Base-by-base conservation (phyloP, 2,329 filamentous ascomycete species). In the Endocalyx cinctus region DNA sequence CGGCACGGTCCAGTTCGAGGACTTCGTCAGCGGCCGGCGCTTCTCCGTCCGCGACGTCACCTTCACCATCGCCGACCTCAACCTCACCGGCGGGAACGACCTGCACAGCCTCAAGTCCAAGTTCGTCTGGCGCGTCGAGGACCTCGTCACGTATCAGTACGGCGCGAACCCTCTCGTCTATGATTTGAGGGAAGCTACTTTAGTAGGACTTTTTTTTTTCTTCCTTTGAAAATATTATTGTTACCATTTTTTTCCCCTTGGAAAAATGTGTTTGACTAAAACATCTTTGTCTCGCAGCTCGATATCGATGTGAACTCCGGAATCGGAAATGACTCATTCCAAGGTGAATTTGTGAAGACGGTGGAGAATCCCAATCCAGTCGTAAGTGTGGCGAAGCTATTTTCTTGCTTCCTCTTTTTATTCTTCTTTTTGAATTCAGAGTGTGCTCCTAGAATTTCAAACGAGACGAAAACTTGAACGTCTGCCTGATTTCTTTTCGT, bases 21-120 rank as follows among this genome's bases (percentile, higher is more conserved):
- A 45, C 29, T 45, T 37, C 27, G 14, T 32, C 3, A 18, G 17
- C 16, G 20, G 23, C 10, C 34, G 33, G 10, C 42, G 39, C 27
- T 47, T 45, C 26, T 35, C 42, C 16, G 31, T 47, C 39, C 13
- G 33, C 13, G 37, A 45, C 17, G 42, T 45, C 20, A 45, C 44
- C 4, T 45, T 37, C 37, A 30, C 23, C 18, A 27, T 30, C 7
- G 32, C 27, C 4, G 14, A 35, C 18, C 35, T 47, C 31, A 37
- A 38, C 25, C 17, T 47, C 22, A 25, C 44, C 5, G 20, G 29
- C 17, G 18, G 34, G 3, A 31, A 37, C 10, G 27, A 27, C 20
- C 26, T 47, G 10, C 25, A 37, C 8, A 37, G 29, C 13, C 30
- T 45, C 5, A 20, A 5, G 4, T 38, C 42, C 13, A 45, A 38